These are phyloP conservation scores for Salix purpurea DNA, from an alignment of 345 rosid species.

Conservation along the genomic window DNA sequence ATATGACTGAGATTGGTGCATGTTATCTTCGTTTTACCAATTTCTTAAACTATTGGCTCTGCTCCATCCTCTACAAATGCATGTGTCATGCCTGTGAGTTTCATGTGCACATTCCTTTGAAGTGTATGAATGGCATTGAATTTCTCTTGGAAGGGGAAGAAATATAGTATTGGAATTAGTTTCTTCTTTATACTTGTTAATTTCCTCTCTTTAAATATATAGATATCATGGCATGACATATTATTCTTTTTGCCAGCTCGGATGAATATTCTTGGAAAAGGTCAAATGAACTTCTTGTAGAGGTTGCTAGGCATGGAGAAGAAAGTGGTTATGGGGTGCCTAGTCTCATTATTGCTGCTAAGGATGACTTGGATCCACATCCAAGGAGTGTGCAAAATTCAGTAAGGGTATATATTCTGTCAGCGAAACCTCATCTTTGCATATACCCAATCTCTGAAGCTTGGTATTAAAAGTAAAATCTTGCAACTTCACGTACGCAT, in stretches of 20 bases:
- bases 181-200: background rate
- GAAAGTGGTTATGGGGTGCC: constrained; percentile 58
- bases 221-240: constrained; percentile 13
- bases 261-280: constrained; percentile 75
- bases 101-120: background rate
- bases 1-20: background rate
- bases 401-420: constrained; percentile 35
- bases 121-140: background rate
- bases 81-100: background rate
- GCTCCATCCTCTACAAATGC: background rate
- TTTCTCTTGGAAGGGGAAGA: background rate
- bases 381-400: constrained; percentile 59
- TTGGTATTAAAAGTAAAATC: too few species aligned
- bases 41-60: background rate
- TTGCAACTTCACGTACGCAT: background rate
- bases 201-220: background rate
- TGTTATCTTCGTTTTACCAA: background rate
- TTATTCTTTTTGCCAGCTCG: constrained; percentile 43
- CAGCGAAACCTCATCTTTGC: constrained; percentile 9
- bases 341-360: constrained; percentile 69
- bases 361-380: constrained; percentile 66
- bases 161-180: background rate
- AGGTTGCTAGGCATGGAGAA: constrained; percentile 67
- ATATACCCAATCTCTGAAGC: background rate
- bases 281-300: constrained; percentile 60